phyloP scores from a whole-genome alignment of 305 asterid species.

The Solanum hybrid region DNA sequence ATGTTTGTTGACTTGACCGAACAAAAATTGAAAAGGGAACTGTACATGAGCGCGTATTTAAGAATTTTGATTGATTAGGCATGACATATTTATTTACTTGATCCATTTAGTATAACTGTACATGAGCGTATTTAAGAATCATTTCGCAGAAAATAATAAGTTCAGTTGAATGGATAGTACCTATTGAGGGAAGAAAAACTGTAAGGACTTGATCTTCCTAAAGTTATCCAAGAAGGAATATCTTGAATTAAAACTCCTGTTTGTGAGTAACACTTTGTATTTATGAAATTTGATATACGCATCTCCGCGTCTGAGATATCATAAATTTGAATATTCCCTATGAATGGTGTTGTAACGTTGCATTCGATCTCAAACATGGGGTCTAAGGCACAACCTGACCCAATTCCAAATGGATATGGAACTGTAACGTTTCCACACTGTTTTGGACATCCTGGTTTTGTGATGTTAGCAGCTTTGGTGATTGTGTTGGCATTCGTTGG shows the following conservation, averaged over 20 bases:
- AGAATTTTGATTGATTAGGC: neutral
- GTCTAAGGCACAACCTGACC: slow-evolving; percentile 25
- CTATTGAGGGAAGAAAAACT: neutral
- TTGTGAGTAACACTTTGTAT: neutral
- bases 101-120: neutral
- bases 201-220: slow-evolving; percentile 1
- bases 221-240: neutral
- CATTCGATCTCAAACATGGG: slow-evolving; percentile 7
- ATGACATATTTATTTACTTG: neutral
- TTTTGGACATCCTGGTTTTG: slow-evolving; percentile 8
- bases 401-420: slow-evolving; percentile 40
- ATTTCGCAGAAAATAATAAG: neutral
- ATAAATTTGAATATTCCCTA: neutral
- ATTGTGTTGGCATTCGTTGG: neutral
- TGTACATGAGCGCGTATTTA: too few species aligned
- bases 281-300: neutral
- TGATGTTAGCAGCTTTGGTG: neutral
- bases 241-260: neutral
- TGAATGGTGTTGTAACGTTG: neutral
- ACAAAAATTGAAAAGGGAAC: too few species aligned
- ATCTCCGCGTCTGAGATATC: neutral
- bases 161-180: neutral
- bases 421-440: slow-evolving; percentile 12
- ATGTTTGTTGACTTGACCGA: neutral
- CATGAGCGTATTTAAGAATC: neutral